These are phyloP conservation scores for Cyclaneusma minus DNA, from an alignment of 2,329 filamentous ascomycete genomes.

Conservation along the genomic window DNA sequence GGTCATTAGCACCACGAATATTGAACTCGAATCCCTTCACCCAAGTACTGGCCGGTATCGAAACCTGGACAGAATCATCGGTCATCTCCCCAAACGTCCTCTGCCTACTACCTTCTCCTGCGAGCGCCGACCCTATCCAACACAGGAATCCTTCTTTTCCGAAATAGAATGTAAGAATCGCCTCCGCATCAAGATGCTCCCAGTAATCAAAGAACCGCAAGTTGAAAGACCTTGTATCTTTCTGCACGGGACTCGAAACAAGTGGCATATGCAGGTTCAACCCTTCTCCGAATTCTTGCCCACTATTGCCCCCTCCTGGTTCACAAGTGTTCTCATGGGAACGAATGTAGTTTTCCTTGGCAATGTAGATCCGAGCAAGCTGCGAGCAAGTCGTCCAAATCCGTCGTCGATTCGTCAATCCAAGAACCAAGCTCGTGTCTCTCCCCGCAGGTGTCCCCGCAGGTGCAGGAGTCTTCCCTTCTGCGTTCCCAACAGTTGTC, in stretches of 20 bases:
- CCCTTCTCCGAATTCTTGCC: slow-evolving; percentile 1
- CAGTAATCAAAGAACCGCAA: slow-evolving; percentile 3
- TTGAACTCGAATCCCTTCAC: slow-evolving; percentile 4
- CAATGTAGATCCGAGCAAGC: slow-evolving; percentile 1
- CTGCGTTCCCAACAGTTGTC: slow-evolving; percentile 1
- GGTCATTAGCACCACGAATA: slow-evolving; percentile 3
- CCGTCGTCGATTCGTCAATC: slow-evolving; percentile 3
- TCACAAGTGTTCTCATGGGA: too few relatives aligned
- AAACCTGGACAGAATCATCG: too few relatives aligned
- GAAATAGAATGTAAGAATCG: slow-evolving; percentile 4
- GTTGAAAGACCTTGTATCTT: slow-evolving; percentile 1
- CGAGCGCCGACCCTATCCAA: too few relatives aligned
- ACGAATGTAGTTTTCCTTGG: too few relatives aligned
- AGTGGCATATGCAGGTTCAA: slow-evolving; percentile 5
- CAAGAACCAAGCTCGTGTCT: slow-evolving; percentile 2
- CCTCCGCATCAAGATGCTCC: slow-evolving; percentile 3
- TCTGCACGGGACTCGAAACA: slow-evolving; percentile 3
- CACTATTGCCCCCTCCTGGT: not conserved
- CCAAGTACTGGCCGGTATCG: too few relatives aligned
- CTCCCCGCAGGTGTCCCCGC: not conserved
- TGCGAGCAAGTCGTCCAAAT: slow-evolving; percentile 2
- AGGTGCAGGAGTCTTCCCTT: not conserved
- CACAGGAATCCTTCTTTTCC: slow-evolving; percentile 2
- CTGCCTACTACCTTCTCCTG: too few relatives aligned
- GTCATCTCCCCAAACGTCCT: too few relatives aligned